Conservation (phyloP, 129 eudicot genomes). For the Glebionis coronaria region DNA sequence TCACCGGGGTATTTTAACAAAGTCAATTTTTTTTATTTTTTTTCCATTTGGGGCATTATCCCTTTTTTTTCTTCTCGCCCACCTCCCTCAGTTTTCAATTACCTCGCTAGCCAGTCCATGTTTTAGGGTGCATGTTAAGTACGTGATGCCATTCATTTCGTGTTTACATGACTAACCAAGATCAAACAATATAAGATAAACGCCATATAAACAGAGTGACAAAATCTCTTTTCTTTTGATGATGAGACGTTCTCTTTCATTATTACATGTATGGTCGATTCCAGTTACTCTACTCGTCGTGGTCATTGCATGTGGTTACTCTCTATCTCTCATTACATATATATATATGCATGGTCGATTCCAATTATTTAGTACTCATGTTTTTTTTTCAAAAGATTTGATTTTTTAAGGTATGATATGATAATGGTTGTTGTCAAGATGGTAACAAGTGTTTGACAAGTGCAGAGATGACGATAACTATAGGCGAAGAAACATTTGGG, state of each 20-base stretch:
- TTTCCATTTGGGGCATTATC: too few species aligned
- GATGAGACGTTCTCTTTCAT: background rate
- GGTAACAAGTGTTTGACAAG: background rate
- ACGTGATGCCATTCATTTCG: conserved; percentile 11
- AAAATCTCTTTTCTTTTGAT: background rate
- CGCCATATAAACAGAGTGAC: background rate
- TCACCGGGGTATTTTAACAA: too few species aligned
- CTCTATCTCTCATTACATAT: background rate
- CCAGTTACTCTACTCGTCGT: background rate
- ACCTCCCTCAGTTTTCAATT: too few species aligned
- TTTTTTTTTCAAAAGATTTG: too few species aligned
- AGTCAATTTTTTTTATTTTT: too few species aligned
- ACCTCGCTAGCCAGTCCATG: background rate
- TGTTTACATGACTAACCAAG: background rate
- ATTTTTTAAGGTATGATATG: too few species aligned
- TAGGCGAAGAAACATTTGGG: background rate
- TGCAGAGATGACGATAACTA: conserved; percentile 6
- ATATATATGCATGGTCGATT: too few species aligned
- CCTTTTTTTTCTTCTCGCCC: background rate
- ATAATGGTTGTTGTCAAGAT: background rate
- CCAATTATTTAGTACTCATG: too few species aligned
- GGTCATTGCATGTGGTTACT: conserved; percentile 7
- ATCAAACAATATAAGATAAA: background rate
- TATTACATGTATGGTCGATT: conserved; percentile 1
- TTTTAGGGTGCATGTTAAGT: conserved; percentile 15